Evolutionary conservation across 345 rosid genomes (phyloP).

Genomic region (Dipteronia dyeriana): DNA sequence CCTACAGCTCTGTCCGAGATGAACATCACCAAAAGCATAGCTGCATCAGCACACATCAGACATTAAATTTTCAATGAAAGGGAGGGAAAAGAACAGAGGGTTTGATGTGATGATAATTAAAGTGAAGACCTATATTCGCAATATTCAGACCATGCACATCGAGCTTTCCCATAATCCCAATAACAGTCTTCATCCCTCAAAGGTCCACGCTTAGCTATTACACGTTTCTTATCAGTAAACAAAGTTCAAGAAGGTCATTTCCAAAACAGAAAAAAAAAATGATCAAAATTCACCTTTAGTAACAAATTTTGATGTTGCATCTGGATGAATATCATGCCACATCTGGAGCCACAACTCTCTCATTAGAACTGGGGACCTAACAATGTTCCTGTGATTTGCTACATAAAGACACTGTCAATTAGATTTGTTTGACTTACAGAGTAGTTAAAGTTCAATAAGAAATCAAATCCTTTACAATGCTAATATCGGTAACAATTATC

Average conservation of each 20-base stretch:
- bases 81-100: neutral
- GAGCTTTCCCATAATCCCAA: conserved; percentile 97
- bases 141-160: conserved; percentile 93
- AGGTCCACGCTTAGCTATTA: conserved; percentile 90
- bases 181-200: conserved; percentile 91
- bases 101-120: neutral
- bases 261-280: neutral
- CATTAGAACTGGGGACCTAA: conserved; percentile 87
- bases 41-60: conserved; percentile 40
- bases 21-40: conserved; percentile 90
- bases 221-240: conserved; percentile 13
- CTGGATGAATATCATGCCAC: conserved; percentile 92
- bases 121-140: conserved; percentile 83
- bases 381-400: conserved; percentile 98
- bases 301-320: conserved; percentile 63
- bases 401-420: conserved; percentile 41
- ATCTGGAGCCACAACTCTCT: conserved; percentile 99
- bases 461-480: neutral
- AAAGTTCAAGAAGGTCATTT: conserved; percentile 14
- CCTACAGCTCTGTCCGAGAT: conserved; percentile 98
- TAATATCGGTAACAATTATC: neutral
- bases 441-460: neutral
- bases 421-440: neutral
- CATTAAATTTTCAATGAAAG: neutral
- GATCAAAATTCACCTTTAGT: conserved; percentile 67